These are phyloP conservation scores for Tuber magnatum DNA, from an alignment of 495 filamentous ascomycete genomes.

Conservation along the genomic window DNA sequence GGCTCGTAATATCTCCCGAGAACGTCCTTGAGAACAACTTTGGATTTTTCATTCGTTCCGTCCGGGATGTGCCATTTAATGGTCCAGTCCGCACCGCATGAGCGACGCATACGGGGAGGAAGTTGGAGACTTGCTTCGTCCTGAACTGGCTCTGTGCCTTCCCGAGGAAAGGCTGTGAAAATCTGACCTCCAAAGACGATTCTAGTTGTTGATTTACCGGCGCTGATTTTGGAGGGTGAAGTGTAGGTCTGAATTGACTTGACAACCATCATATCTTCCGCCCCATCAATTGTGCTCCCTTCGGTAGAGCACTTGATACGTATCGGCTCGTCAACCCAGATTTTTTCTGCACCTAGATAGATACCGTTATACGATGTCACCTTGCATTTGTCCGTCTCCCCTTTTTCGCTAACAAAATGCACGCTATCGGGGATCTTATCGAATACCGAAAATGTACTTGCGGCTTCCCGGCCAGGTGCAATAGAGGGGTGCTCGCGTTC, in stretches of 20 bases:
- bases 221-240: conserved; percentile 5
- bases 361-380: conserved; percentile 47
- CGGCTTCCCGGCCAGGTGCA: conserved; percentile 30
- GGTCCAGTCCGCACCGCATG: conserved; percentile 13
- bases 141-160: conserved; percentile 12
- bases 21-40: conserved; percentile 20
- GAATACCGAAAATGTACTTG: conserved; percentile 51
- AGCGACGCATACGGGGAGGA: conserved; percentile 32
- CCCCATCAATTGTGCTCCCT: conserved; percentile 18
- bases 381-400: conserved; percentile 8
- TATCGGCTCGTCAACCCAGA: conserved; percentile 54
- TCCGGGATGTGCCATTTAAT: conserved; percentile 30
- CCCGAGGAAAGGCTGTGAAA: conserved; percentile 28
- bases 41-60: conserved; percentile 6
- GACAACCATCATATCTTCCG: conserved; percentile 35
- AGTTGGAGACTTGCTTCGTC: conserved; percentile 14
- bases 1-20: conserved; percentile 38
- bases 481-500: conserved; percentile 31
- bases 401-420: neutral
- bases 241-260: conserved; percentile 29
- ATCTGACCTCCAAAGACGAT: conserved; percentile 24
- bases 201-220: conserved; percentile 13
- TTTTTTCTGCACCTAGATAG: conserved; percentile 55
- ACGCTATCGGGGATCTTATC: conserved; percentile 42
- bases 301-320: conserved; percentile 42